Evolutionary conservation across 2,329 filamentous ascomycete genomes (phyloP).

Genomic region (Fusarium longipes): DNA sequence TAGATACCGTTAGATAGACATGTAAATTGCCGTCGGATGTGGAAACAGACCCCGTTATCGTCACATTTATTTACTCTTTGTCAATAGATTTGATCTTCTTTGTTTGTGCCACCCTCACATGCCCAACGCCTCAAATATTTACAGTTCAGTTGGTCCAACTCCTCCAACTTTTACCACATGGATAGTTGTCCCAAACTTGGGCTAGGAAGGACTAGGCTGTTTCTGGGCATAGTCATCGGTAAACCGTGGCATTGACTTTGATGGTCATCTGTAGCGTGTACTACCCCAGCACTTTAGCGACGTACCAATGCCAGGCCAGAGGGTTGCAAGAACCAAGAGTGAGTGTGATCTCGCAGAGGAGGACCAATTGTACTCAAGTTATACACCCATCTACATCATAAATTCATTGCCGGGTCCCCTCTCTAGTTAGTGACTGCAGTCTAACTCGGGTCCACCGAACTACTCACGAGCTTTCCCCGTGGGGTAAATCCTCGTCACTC

Average conservation of each 20-base stretch:
- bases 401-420: conserved; percentile 1
- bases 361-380: not conserved
- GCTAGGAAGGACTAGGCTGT: not conserved
- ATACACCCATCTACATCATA: conserved; percentile 14
- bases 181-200: not conserved
- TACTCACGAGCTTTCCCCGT: conserved; percentile 25
- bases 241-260: not conserved
- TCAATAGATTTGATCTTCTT: not conserved
- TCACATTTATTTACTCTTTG: not conserved
- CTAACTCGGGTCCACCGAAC: conserved; percentile 22
- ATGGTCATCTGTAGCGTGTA: not conserved
- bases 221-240: not conserved
- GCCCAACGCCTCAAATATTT: not conserved
- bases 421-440: not conserved
- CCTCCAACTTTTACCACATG: not conserved
- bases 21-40: not conserved
- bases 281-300: not conserved
- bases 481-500: conserved; percentile 12
- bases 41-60: not conserved
- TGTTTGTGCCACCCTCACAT: conserved; percentile 17
- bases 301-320: too few relatives aligned
- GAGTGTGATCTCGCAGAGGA: not conserved
- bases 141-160: not conserved
- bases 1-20: not conserved
- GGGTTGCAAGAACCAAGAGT: not conserved